These are phyloP conservation scores for Zea luxurians DNA, from an alignment of 176 grass and related monocot species.

Conservation along the genomic window DNA sequence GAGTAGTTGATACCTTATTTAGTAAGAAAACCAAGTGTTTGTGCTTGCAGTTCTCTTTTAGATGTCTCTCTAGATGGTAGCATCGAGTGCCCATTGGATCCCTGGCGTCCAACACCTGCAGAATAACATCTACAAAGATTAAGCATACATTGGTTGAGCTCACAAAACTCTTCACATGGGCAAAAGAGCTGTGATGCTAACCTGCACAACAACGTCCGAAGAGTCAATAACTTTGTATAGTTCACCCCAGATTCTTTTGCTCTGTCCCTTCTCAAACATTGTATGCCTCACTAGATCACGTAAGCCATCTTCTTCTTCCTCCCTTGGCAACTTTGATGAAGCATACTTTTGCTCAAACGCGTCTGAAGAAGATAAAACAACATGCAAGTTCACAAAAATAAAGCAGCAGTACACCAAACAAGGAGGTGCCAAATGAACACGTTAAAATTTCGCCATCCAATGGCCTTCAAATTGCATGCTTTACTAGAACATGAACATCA, in stretches of 20 bases:
- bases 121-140: slow-evolving; percentile 21
- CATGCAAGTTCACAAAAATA: background rate
- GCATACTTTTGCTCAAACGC: slow-evolving; percentile 71
- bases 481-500: background rate
- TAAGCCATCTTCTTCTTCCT: slow-evolving; percentile 88
- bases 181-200: slow-evolving; percentile 2
- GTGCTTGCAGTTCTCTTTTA: slow-evolving; percentile 87
- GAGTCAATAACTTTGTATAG: slow-evolving; percentile 97
- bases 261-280: slow-evolving; percentile 98
- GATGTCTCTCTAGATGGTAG: slow-evolving; percentile 90
- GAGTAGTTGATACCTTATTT: slow-evolving; percentile 66
- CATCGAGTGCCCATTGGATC: slow-evolving; percentile 96
- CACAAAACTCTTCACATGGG: background rate
- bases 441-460: background rate
- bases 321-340: slow-evolving; percentile 52
- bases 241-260: slow-evolving; percentile 98
- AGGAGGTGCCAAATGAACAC: background rate
- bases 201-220: slow-evolving; percentile 95
- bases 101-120: slow-evolving; percentile 88
- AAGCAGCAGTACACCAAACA: background rate
- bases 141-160: background rate
- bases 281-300: slow-evolving; percentile 90
- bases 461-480: background rate
- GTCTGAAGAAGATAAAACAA: slow-evolving; percentile 45
- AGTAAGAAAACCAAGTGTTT: slow-evolving; percentile 93